phyloP scores from a whole-genome alignment of 139 green algal genomes.

The Desmodesmus armatus region DNA sequence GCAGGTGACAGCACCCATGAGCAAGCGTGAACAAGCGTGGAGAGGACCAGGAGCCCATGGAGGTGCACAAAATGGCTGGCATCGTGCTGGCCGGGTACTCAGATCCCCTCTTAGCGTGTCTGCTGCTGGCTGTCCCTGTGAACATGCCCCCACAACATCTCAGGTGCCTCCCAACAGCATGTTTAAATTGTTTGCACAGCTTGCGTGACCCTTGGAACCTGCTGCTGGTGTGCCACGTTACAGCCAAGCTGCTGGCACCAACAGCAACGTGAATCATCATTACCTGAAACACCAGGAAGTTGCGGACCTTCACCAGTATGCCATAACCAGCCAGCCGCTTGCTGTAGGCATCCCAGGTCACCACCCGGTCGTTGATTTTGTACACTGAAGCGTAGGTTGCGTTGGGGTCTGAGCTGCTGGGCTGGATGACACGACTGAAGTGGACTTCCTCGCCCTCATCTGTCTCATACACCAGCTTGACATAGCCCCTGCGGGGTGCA shows the following conservation, averaged over 20 bases:
- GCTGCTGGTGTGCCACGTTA: background rate
- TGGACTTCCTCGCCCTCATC: slow-evolving; percentile 73
- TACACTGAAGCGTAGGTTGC: slow-evolving; percentile 70
- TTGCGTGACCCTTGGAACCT: background rate
- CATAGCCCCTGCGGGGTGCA: slow-evolving; percentile 68
- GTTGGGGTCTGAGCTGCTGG: slow-evolving; percentile 49
- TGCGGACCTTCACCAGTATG: slow-evolving; percentile 95
- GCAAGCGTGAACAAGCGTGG: background rate
- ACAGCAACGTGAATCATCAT: background rate
- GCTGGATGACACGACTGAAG: slow-evolving; percentile 84
- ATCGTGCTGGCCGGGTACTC: too few relatives aligned
- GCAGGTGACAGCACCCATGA: slow-evolving; percentile 21
- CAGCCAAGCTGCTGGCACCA: background rate
- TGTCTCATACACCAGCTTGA: slow-evolving; percentile 83
- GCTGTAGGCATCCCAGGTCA: slow-evolving; percentile 92
- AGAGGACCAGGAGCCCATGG: background rate
- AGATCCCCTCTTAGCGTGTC: too few relatives aligned
- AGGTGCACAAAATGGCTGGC: too few relatives aligned
- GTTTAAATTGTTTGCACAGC: background rate
- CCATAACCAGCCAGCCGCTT: slow-evolving; percentile 79
- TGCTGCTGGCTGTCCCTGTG: too few relatives aligned
- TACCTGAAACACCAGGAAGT: slow-evolving; percentile 99
- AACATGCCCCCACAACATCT: too few relatives aligned
- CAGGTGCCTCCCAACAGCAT: background rate
- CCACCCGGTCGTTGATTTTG: slow-evolving; percentile 76